phyloP scores from a whole-genome alignment of 805 yeast species.

The Metschnikowia henanensis region DNA sequence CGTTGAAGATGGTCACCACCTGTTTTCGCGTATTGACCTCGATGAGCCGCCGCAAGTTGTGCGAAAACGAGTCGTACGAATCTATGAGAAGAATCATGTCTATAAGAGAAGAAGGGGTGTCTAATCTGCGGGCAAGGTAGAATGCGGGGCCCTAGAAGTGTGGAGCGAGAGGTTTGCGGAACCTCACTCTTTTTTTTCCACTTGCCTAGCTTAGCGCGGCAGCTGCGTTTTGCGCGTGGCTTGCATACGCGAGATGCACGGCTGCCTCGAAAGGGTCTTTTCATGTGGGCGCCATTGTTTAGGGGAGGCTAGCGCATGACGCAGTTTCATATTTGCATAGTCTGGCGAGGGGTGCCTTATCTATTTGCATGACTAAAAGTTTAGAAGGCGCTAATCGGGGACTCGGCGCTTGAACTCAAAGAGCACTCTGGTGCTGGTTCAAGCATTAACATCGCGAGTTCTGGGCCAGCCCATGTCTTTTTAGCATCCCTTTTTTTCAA shows the following conservation, averaged over 20 bases:
- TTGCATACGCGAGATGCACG: conserved; percentile 3
- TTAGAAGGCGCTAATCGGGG: too few relatives aligned
- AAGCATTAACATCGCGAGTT: too few relatives aligned
- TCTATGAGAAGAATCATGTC: conserved; percentile 70
- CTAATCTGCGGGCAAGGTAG: too few relatives aligned
- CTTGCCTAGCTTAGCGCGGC: neutral
- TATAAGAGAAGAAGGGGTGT: too few relatives aligned
- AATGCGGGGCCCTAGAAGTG: neutral
- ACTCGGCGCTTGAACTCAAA: too few relatives aligned
- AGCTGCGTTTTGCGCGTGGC: neutral
- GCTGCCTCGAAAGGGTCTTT: neutral
- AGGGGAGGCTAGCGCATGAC: neutral
- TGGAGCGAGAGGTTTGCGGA: neutral
- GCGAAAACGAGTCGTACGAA: conserved; percentile 94
- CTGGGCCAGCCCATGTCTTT: too few relatives aligned
- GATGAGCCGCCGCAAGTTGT: conserved; percentile 68
- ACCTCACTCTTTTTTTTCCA: neutral
- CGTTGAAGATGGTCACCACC: conserved; percentile 65
- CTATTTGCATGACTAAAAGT: neutral
- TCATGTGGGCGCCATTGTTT: neutral
- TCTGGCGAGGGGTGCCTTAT: neutral
- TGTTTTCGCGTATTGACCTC: conserved; percentile 48
- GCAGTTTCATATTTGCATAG: neutral
- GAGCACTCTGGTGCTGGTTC: too few relatives aligned
- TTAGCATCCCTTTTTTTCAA: too few relatives aligned